Evolutionary conservation across 345 rosid genomes (phyloP).

Genomic region (Linum tenue): DNA sequence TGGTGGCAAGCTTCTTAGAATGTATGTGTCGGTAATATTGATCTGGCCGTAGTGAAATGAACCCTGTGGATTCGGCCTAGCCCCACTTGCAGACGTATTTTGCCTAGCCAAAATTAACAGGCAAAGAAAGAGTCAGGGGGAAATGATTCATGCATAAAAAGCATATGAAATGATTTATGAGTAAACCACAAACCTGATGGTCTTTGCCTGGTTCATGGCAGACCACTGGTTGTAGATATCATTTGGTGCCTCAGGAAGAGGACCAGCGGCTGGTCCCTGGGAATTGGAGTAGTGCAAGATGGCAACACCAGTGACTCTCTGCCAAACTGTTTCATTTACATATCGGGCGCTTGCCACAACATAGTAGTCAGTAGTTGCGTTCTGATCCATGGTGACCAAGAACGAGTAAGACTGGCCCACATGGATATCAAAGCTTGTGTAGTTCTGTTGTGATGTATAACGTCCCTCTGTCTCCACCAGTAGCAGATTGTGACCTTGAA

Average conservation of each 20-base stretch:
- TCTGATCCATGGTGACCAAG: conserved; percentile 85
- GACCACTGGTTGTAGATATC: conserved; percentile 67
- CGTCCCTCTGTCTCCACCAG: conserved; percentile 82
- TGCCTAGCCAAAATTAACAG: conserved; percentile 40
- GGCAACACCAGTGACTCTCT: conserved; percentile 85
- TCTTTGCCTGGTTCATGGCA: conserved; percentile 76
- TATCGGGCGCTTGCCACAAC: conserved; percentile 92
- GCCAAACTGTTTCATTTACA: conserved; percentile 85
- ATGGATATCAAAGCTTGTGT: conserved; percentile 67
- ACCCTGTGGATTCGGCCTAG: conserved; percentile 97
- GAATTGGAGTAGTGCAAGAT: conserved; percentile 89
- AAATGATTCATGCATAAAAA: not conserved
- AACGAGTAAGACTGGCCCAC: conserved; percentile 92
- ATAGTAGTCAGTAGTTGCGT: conserved; percentile 75
- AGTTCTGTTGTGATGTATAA: conserved; percentile 66
- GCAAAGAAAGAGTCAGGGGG: not conserved
- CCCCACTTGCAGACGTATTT: conserved; percentile 87
- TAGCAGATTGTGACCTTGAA: conserved; percentile 80
- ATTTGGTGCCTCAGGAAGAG: conserved; percentile 59
- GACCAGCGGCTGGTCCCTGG: conserved; percentile 68
- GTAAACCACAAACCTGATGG: conserved; percentile 54
- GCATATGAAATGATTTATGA: not conserved
- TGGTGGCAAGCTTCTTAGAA: conserved; percentile 66
- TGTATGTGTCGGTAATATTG: conserved; percentile 65
- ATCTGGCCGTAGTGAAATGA: conserved; percentile 86